Conservation (phyloP, 257 asterid species). For the Pogostemon cablin region DNA sequence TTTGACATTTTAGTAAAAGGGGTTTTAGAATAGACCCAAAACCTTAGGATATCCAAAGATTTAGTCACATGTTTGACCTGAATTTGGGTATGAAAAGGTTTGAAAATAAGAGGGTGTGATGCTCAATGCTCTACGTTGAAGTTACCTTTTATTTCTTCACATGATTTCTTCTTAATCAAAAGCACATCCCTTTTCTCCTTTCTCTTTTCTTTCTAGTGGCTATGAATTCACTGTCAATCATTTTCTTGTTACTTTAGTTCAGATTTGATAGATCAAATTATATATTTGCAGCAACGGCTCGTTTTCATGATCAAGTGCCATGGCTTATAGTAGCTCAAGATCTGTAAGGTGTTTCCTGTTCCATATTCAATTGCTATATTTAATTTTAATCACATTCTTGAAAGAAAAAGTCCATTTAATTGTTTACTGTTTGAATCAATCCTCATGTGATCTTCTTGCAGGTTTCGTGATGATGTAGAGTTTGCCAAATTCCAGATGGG, state of each 20-base stretch:
- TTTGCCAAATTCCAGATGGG: constrained; percentile 42
- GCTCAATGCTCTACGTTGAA: constrained; percentile 39
- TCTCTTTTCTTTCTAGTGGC: constrained; percentile 40
- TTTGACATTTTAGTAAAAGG: constrained; percentile 32
- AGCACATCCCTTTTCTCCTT: constrained; percentile 38
- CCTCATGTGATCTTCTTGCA: constrained; percentile 31
- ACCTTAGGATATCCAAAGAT: constrained; percentile 36
- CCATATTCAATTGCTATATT: not conserved
- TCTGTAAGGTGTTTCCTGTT: constrained; percentile 66
- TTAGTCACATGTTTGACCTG: constrained; percentile 71
- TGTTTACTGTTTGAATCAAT: not conserved
- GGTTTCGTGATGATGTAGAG: constrained; percentile 69
- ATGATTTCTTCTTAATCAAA: constrained; percentile 53
- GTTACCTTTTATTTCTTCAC: constrained; percentile 52
- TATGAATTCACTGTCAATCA: constrained; percentile 36
- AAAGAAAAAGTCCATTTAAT: not conserved
- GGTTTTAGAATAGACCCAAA: constrained; percentile 39
- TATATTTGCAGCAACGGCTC: constrained; percentile 26
- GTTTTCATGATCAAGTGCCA: constrained; percentile 40
- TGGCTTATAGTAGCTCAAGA: constrained; percentile 71
- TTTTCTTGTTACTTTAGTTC: constrained; percentile 34
- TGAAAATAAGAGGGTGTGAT: constrained; percentile 24
- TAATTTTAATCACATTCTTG: constrained; percentile 16
- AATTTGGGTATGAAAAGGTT: constrained; percentile 39
- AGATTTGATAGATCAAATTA: constrained; percentile 40